A percentile compares a stretch with the other conserved stretches of the same genome.
Conservation (phyloP, 2,329 filamentous ascomycete species). For the Aureobasidium melanogenum region DNA sequence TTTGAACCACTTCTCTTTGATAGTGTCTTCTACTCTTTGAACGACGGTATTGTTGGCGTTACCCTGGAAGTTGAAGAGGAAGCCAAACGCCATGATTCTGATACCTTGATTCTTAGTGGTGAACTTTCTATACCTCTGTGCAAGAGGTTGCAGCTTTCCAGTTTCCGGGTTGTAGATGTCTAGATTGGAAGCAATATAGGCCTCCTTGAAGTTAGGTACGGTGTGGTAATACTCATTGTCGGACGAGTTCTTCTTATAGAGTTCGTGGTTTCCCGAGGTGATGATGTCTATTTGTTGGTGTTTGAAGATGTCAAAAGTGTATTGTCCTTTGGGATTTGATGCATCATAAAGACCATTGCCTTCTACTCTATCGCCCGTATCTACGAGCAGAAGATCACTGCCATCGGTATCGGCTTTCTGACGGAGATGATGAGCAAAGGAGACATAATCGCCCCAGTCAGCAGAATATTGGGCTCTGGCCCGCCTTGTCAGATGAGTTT, state of each 20-base stretch:
- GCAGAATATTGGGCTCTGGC: constrained; percentile 76
- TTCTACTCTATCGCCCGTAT: constrained; percentile 89
- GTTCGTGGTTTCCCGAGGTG: constrained; percentile 86
- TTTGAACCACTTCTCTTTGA: constrained; percentile 84
- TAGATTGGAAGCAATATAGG: constrained; percentile 84
- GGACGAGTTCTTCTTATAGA: constrained; percentile 74
- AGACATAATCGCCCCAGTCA: constrained; percentile 97
- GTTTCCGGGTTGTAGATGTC: constrained; percentile 72
- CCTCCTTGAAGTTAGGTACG: constrained; percentile 70
- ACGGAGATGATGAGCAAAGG: constrained; percentile 77
- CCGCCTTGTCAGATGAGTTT: background rate
- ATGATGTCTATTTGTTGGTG: constrained; percentile 78
- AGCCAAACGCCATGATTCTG: constrained; percentile 79
- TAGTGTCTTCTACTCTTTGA: constrained; percentile 65
- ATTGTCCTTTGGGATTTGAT: constrained; percentile 77
- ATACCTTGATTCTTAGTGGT: constrained; percentile 83
- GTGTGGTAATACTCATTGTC: constrained; percentile 70
- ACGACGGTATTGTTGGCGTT: constrained; percentile 90
- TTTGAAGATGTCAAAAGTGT: constrained; percentile 78
- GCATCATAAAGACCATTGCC: constrained; percentile 92
- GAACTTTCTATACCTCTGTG: constrained; percentile 78
- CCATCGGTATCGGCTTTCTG: constrained; percentile 68
- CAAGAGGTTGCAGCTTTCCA: constrained; percentile 64
- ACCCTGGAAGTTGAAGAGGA: constrained; percentile 85
- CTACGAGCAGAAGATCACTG: constrained; percentile 80